Base-by-base conservation (phyloP, 805 yeast species). In the Lipomyces spencermartinsiae region DNA sequence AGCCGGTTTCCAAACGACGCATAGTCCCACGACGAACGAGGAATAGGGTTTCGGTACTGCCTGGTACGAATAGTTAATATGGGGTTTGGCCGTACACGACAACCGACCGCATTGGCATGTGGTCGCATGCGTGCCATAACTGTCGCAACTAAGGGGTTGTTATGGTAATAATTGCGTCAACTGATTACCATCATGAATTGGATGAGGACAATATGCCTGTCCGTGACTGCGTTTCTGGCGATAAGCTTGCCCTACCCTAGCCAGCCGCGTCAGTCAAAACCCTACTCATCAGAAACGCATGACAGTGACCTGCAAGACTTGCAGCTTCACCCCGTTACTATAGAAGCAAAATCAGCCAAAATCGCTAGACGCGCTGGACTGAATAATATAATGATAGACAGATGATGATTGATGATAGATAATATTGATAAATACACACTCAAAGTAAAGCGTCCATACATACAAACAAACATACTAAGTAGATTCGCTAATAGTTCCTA, bases 181-280 rank as follows among this genome's bases (percentile, higher is more conserved):
- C 19, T 33, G 43, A 6, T n/a, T 55, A 43, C 12, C 7, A 34
- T 33, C 49, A 57, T 46, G 65, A 2, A 3, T 58, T 14, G 14
- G 59, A 14, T 22, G 49, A 1, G 39, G 31, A 16, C 29, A n/a
- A n/a, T n/a, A 3, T 25, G 56, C 8, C 29, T 2, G 31, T 6
- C 51, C 34, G 65, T 62, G 64, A 62, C 65, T 58, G 61, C 65
- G 25, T 59, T 59, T 6, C 16, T 25, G 2, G 29, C 29, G 29
- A 25, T 25, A 25, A 25, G 29, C 29, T 25, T 25, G 29, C 29
- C 29, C 29, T 25, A n/a, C n/a, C n/a, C n/a, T n/a, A n/a, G n/a
- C n/a, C n/a, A 25, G 29, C 29, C 29, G 29, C 29, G 29, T 25
- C 1, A 25, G 29, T 25, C 29, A 25, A 25, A 25, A 3, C 29